phyloP scores from a whole-genome alignment of 225 moss, liverwort and hornwort species.

The Bryum argenteum region DNA sequence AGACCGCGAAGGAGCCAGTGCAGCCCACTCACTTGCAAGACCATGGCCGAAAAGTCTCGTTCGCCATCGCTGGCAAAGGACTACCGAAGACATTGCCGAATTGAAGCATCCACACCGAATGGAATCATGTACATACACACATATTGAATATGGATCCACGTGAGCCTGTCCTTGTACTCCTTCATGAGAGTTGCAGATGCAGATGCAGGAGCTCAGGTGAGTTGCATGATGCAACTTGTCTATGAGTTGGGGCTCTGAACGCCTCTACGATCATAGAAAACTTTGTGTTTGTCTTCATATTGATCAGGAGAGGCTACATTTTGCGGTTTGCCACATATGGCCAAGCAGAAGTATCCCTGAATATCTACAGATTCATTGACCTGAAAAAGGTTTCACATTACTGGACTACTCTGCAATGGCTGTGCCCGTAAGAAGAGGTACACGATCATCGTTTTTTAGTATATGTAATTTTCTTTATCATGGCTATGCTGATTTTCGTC shows the following conservation, averaged over 20 bases:
- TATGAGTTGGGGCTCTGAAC: constrained; percentile 6
- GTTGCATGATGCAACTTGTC: constrained; percentile 11
- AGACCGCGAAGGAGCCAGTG: constrained; percentile 48
- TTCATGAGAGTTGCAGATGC: constrained; percentile 21
- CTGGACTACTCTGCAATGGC: constrained; percentile 6
- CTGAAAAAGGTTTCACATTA: constrained; percentile 30
- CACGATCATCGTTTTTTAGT: constrained; percentile 18
- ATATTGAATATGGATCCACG: not conserved
- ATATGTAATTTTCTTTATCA: not conserved
- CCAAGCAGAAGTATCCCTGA: constrained; percentile 11
- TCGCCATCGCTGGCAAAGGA: constrained; percentile 72
- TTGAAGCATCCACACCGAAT: constrained; percentile 6
- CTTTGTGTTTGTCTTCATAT: constrained; percentile 4
- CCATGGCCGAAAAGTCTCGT: constrained; percentile 80
- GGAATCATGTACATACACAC: constrained; percentile 37
- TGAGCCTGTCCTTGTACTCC: constrained; percentile 15
- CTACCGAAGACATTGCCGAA: constrained; percentile 54
- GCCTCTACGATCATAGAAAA: constrained; percentile 1
- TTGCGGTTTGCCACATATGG: not conserved
- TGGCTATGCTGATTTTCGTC: not conserved
- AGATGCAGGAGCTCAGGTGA: constrained; percentile 7
- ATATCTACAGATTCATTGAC: constrained; percentile 22
- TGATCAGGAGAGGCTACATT: constrained; percentile 25
- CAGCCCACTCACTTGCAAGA: constrained; percentile 73
- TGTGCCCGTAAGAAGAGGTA: constrained; percentile 7